These are phyloP conservation scores for Prunella vulgaris DNA, from an alignment of 257 asterid genomes.

Conservation along the genomic window DNA sequence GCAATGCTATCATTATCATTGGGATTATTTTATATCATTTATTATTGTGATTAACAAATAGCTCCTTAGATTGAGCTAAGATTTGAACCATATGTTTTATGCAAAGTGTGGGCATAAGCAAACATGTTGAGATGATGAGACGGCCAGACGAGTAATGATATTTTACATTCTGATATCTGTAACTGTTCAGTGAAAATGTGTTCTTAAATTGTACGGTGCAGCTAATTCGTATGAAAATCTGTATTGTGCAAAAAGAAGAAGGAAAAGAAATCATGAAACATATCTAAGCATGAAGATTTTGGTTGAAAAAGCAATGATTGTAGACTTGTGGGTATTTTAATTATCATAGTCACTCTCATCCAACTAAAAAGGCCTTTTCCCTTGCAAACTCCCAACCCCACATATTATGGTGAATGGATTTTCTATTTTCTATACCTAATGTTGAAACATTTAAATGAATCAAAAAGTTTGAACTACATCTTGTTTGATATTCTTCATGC, in stretches of 20 bases:
- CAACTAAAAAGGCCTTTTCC: neutral
- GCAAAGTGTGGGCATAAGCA: neutral
- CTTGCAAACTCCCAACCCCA: neutral
- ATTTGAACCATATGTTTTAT: neutral
- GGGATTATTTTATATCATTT: neutral
- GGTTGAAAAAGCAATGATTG: constrained; percentile 23
- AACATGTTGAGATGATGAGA: constrained; percentile 15
- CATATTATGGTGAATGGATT: neutral
- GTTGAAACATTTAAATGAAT: neutral
- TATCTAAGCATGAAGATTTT: constrained; percentile 28
- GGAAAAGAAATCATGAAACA: constrained; percentile 20
- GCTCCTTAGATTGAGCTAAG: constrained; percentile 17
- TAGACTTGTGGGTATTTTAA: constrained; percentile 20
- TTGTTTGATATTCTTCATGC: neutral
- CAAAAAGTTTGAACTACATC: neutral
- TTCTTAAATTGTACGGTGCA: too few species aligned
- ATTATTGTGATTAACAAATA: neutral
- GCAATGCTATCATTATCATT: neutral
- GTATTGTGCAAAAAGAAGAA: neutral
- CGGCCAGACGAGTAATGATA: too few species aligned
- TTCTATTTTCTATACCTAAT: neutral
- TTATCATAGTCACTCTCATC: constrained; percentile 15
- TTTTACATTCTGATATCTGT: too few species aligned
- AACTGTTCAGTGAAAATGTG: too few species aligned
- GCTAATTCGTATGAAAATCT: too few species aligned